phyloP scores from a whole-genome alignment of 768 basidiomycete genomes.

The Boletales sp. region DNA sequence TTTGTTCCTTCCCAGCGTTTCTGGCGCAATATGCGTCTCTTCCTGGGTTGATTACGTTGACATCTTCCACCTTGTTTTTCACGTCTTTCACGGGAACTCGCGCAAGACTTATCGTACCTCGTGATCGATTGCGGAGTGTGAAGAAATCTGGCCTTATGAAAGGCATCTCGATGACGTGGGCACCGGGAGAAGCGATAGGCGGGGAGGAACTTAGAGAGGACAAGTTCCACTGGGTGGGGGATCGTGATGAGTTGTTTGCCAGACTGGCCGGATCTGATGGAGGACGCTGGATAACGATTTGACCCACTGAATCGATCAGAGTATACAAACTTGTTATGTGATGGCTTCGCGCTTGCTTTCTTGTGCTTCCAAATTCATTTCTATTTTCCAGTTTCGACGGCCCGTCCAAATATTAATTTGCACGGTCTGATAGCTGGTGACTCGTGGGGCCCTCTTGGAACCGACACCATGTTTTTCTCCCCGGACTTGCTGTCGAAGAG shows the following conservation, averaged over 20 bases:
- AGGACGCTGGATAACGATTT: conserved; percentile 47
- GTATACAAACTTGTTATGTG: conserved; percentile 1
- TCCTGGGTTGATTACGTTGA: conserved; percentile 61
- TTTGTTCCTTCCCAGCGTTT: conserved; percentile 41
- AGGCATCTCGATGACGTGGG: conserved; percentile 50
- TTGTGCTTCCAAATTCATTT: conserved; percentile 4
- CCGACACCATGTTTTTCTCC: conserved; percentile 82
- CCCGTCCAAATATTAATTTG: neutral
- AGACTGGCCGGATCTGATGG: conserved; percentile 53
- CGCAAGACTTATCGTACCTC: conserved; percentile 44
- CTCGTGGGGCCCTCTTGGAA: neutral
- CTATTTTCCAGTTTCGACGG: too few relatives aligned
- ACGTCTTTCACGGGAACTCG: conserved; percentile 48
- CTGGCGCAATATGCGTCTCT: conserved; percentile 53
- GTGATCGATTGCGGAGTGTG: conserved; percentile 48
- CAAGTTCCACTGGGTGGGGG: conserved; percentile 56
- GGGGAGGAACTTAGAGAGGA: conserved; percentile 44
- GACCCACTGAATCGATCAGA: conserved; percentile 11
- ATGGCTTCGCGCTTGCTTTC: conserved; percentile 23
- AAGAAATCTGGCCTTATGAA: conserved; percentile 55
- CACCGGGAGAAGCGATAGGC: conserved; percentile 21
- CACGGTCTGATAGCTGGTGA: conserved; percentile 3
- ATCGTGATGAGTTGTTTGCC: conserved; percentile 65
- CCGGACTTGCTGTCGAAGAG: conserved; percentile 74
- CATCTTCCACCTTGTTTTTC: conserved; percentile 46